Evolutionary conservation across 139 green algal species (phyloP).

Genomic region (Gonium pectorale): DNA sequence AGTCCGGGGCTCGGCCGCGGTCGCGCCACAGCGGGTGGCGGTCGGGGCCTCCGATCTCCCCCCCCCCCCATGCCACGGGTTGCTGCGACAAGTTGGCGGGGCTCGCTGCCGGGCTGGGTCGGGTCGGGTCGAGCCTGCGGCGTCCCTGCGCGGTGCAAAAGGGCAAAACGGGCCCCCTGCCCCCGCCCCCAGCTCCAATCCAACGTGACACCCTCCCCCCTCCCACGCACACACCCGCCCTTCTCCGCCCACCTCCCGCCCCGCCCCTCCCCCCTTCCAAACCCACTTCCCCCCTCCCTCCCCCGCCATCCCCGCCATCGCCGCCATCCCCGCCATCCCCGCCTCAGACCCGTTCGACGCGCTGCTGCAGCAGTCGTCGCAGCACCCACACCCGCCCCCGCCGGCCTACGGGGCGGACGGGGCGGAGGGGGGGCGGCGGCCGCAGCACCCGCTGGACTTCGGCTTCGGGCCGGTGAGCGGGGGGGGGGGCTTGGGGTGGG

Average conservation of each 20-base stretch:
- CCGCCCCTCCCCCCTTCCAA: background rate
- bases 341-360: constrained; percentile 1
- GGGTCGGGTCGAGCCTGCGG: no score
- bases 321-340: background rate
- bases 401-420: background rate
- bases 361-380: background rate
- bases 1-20: no score
- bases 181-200: background rate
- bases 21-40: no score
- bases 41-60: no score
- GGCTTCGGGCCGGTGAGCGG: background rate
- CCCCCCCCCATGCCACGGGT: no score
- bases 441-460: background rate
- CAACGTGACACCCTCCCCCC: background rate
- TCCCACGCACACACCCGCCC: no score
- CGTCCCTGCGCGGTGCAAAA: no score
- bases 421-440: background rate
- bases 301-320: background rate
- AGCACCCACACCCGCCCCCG: no score
- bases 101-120: no score
- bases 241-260: no score
- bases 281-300: background rate
- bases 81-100: no score
- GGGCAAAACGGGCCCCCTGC: background rate
- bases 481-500: background rate